A percentile compares a stretch with the other conserved stretches of the same genome.
These are phyloP conservation scores for Anthoceros angustus DNA, from an alignment of 225 moss, liverwort and hornwort species.

Conservation along the genomic window DNA sequence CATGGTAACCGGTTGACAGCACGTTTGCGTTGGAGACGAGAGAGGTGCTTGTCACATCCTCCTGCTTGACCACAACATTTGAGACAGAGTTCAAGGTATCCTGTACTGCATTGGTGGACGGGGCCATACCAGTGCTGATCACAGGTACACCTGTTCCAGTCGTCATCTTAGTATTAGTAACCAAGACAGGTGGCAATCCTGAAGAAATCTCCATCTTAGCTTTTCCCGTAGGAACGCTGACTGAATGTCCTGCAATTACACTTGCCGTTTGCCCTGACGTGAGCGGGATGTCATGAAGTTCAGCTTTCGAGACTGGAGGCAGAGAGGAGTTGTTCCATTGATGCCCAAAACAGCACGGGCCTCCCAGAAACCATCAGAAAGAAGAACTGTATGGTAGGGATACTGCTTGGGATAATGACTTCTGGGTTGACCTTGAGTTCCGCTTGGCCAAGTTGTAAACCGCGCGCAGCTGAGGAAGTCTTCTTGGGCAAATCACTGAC, in stretches of 20 bases:
- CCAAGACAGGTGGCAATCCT: not conserved
- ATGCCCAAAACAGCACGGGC: conserved; percentile 33
- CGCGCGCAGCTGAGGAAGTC: conserved; percentile 42
- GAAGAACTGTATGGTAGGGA: conserved; percentile 46
- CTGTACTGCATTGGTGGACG: not conserved
- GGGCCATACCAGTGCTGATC: not conserved
- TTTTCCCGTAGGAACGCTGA: not conserved
- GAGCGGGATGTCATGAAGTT: not conserved
- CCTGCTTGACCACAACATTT: not conserved
- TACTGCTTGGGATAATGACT: conserved; percentile 48
- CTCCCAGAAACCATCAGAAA: conserved; percentile 81
- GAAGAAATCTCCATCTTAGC: not conserved
- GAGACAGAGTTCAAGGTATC: not conserved
- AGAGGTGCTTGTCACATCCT: conserved; percentile 8
- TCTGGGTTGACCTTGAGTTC: conserved; percentile 26
- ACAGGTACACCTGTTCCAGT: not conserved
- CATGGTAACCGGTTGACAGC: conserved; percentile 8
- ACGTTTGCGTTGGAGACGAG: conserved; percentile 39
- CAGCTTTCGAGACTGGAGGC: not conserved
- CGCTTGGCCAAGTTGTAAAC: conserved; percentile 70
- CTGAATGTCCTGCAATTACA: not conserved
- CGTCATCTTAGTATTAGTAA: not conserved
- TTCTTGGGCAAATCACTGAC: conserved; percentile 73
- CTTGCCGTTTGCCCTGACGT: not conserved
- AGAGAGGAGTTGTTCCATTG: conserved; percentile 12